These are phyloP conservation scores for Rhododendron kiyosumense DNA, from an alignment of 148 eudicot species.

Conservation along the genomic window DNA sequence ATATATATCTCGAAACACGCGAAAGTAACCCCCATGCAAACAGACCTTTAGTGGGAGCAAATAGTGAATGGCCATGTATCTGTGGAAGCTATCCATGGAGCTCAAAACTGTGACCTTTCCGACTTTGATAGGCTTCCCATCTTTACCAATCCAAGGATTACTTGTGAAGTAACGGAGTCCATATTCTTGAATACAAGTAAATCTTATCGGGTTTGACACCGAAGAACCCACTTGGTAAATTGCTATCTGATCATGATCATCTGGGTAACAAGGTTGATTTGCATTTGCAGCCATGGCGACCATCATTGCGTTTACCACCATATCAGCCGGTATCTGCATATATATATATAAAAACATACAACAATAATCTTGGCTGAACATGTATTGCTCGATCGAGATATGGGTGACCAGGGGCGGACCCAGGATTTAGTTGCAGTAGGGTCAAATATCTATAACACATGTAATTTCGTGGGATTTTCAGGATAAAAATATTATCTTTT, in stretches of 20 bases:
- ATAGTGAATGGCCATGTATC: conserved; percentile 45
- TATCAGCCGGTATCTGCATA: conserved; percentile 47
- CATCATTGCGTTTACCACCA: conserved; percentile 48
- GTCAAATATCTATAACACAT: too few species aligned
- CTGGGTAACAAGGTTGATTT: conserved; percentile 5
- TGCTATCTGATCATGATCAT: not conserved
- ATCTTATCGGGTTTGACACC: conserved; percentile 27
- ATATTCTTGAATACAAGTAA: conserved; percentile 18
- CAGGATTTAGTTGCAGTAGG: too few species aligned
- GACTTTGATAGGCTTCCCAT: conserved; percentile 48
- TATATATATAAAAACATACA: conserved; percentile 3
- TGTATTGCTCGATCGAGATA: not conserved
- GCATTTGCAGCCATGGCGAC: conserved; percentile 41
- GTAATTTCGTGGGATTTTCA: too few species aligned
- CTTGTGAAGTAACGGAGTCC: conserved; percentile 33
- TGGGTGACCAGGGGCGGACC: too few species aligned
- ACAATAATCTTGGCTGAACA: not conserved
- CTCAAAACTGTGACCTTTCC: conserved; percentile 25
- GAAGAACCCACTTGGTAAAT: conserved; percentile 54
- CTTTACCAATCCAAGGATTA: conserved; percentile 45
- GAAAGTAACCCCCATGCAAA: not conserved
- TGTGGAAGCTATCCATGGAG: conserved; percentile 45
- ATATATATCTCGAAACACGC: not conserved
- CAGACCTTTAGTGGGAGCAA: conserved; percentile 51
- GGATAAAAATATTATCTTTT: too few species aligned